Evolutionary conservation across 2,329 filamentous ascomycete genomes (phyloP).

Genomic region (Ophiostoma angusticollis): DNA sequence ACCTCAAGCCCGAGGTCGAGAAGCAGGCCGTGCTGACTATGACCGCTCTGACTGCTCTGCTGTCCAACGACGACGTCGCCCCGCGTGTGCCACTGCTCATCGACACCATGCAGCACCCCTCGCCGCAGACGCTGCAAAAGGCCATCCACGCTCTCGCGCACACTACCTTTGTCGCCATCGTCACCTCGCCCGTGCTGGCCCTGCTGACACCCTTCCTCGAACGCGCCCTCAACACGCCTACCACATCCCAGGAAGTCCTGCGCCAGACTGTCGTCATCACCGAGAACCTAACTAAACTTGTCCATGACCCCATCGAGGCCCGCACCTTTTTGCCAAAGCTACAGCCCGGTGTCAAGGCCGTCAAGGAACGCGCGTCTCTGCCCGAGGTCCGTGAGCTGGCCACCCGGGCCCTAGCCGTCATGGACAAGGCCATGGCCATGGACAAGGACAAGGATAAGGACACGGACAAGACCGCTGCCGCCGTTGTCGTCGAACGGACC

Average conservation of each 20-base stretch:
- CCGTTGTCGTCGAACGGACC: slow-evolving; percentile 49
- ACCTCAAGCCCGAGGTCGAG: slow-evolving; percentile 76
- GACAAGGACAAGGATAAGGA: slow-evolving; percentile 43
- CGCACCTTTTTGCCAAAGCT: slow-evolving; percentile 90
- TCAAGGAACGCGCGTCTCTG: slow-evolving; percentile 76
- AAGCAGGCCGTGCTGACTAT: slow-evolving; percentile 91
- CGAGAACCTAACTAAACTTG: slow-evolving; percentile 95
- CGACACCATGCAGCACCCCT: slow-evolving; percentile 91
- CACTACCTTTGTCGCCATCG: slow-evolving; percentile 95
- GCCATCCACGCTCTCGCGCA: slow-evolving; percentile 93
- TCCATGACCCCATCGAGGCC: slow-evolving; percentile 89
- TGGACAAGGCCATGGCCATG: slow-evolving; percentile 82
- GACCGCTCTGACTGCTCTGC: slow-evolving; percentile 74
- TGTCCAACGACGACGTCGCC: slow-evolving; percentile 94
- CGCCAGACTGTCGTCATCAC: slow-evolving; percentile 93
- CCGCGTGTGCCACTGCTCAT: slow-evolving; percentile 85
- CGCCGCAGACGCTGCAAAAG: slow-evolving; percentile 76
- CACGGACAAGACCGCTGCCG: too few relatives aligned
- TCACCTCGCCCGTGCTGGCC: slow-evolving; percentile 89
- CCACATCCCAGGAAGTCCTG: slow-evolving; percentile 84
- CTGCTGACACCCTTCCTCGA: slow-evolving; percentile 90
- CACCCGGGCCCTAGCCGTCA: slow-evolving; percentile 67
- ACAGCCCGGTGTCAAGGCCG: slow-evolving; percentile 81
- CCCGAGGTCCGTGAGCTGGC: slow-evolving; percentile 91
- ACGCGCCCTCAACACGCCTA: slow-evolving; percentile 81